Conservation (phyloP, 768 basidiomycete genomes). For the Naganishia vaughanmartiniae region DNA sequence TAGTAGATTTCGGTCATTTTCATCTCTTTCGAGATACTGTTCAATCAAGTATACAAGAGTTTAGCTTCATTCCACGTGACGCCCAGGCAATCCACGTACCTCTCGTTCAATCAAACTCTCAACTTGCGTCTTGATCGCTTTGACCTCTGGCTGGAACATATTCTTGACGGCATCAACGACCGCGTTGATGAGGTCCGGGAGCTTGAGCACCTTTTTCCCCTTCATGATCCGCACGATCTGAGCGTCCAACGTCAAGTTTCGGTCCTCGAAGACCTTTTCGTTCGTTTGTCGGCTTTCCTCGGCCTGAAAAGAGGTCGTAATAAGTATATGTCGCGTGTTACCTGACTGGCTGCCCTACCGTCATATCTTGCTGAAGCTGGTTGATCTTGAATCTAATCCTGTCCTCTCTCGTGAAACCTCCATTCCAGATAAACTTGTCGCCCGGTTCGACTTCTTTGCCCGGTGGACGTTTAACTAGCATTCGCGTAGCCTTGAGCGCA, state of each 20-base stretch:
- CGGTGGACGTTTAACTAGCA: conserved; percentile 73
- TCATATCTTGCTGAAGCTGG: conserved; percentile 89
- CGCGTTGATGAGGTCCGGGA: conserved; percentile 74
- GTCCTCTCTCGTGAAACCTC: conserved; percentile 70
- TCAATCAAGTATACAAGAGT: conserved; percentile 53
- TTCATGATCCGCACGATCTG: conserved; percentile 98
- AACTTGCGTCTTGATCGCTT: conserved; percentile 79
- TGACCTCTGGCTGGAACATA: conserved; percentile 81
- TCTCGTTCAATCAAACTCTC: conserved; percentile 72
- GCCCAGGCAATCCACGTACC: conserved; percentile 41
- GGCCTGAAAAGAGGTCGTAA: conserved; percentile 56
- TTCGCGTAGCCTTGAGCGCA: conserved; percentile 71
- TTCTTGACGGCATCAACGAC: conserved; percentile 82
- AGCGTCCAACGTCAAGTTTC: conserved; percentile 80
- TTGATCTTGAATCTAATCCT: conserved; percentile 83
- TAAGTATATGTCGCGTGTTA: background rate
- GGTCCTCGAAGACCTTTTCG: conserved; percentile 77
- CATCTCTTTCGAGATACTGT: conserved; percentile 71
- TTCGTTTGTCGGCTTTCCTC: conserved; percentile 85
- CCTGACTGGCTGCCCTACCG: conserved; percentile 61
- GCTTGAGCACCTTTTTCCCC: conserved; percentile 74
- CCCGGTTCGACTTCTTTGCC: conserved; percentile 72
- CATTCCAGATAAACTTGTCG: conserved; percentile 79
- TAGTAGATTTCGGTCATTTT: conserved; percentile 68
- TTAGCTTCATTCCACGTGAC: conserved; percentile 8